These are phyloP conservation scores for Fusarium caatingaense DNA, from an alignment of 2,329 filamentous ascomycete species.

Conservation along the genomic window DNA sequence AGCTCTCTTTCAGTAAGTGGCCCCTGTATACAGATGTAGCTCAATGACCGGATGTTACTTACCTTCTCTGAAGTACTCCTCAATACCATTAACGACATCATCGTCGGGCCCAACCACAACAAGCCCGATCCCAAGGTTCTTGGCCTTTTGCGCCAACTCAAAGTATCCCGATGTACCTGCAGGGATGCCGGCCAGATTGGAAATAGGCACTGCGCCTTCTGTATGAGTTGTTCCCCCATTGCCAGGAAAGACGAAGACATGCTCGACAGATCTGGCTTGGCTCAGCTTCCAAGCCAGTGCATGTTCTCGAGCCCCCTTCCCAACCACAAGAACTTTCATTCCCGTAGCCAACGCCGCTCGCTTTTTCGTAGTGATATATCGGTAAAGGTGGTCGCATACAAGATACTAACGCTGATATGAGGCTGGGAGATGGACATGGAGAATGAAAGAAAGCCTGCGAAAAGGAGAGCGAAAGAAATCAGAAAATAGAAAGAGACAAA, in stretches of 20 bases:
- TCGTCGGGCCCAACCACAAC: constrained; percentile 81
- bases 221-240: constrained; percentile 71
- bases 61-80: constrained; percentile 67
- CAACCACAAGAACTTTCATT: constrained; percentile 70
- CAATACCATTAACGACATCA: constrained; percentile 79
- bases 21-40: background rate
- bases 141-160: constrained; percentile 69
- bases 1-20: constrained; percentile 39
- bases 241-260: constrained; percentile 66
- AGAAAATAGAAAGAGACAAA: too few relatives aligned
- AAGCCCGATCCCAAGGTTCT: constrained; percentile 71
- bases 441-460: background rate
- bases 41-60: background rate
- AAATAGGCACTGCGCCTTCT: constrained; percentile 62
- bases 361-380: background rate
- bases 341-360: too few relatives aligned
- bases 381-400: too few relatives aligned
- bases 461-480: background rate
- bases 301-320: constrained; percentile 81
- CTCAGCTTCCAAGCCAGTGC: constrained; percentile 80
- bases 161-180: constrained; percentile 67
- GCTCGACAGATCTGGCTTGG: constrained; percentile 70
- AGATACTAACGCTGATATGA: too few relatives aligned
- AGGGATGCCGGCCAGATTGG: constrained; percentile 60
- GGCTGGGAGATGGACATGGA: background rate